Evolutionary conservation across 2,329 filamentous ascomycete species (phyloP).

Genomic region (Aspergillus sojae): DNA sequence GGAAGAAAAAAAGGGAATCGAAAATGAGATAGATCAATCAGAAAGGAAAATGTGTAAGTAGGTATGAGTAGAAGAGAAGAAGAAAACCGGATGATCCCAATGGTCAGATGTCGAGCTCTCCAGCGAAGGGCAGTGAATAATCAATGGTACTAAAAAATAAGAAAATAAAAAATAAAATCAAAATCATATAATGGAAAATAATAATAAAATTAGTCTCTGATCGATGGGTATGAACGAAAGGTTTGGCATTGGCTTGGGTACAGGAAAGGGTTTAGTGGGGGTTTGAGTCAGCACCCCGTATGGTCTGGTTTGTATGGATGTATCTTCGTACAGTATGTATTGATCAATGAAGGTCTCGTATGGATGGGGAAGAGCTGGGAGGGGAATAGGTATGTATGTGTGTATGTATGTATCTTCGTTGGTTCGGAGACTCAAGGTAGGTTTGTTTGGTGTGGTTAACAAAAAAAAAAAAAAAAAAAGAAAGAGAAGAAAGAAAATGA

Average conservation of each 20-base stretch:
- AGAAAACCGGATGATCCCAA: conserved; percentile 13
- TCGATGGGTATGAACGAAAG: not conserved
- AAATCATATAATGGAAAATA: not conserved
- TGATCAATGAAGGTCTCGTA: not conserved
- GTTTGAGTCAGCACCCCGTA: not conserved
- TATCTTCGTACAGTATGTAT: not conserved
- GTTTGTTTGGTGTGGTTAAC: not conserved
- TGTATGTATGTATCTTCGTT: not conserved
- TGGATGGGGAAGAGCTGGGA: not conserved
- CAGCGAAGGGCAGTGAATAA: not conserved
- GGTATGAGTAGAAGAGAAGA: conserved; percentile 10
- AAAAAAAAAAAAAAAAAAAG: not conserved
- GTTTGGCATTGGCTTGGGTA: conserved; percentile 3
- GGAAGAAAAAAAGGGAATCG: conserved; percentile 7
- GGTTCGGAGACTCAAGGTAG: not conserved
- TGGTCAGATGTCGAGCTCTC: conserved; percentile 14
- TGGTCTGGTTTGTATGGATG: not conserved
- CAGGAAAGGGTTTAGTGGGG: conserved; percentile 6
- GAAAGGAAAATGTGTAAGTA: conserved; percentile 6
- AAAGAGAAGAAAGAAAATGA: not conserved
- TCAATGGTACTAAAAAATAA: not conserved
- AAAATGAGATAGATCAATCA: conserved; percentile 9
- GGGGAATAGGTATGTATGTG: too few relatives aligned
- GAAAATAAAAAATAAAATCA: not conserved
- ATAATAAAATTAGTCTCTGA: not conserved